Percentiles rank a stretch among this genome's conserved stretches.
These are phyloP conservation scores for Micractinium conductrix DNA, from an alignment of 139 green algal genomes.

Conservation along the genomic window DNA sequence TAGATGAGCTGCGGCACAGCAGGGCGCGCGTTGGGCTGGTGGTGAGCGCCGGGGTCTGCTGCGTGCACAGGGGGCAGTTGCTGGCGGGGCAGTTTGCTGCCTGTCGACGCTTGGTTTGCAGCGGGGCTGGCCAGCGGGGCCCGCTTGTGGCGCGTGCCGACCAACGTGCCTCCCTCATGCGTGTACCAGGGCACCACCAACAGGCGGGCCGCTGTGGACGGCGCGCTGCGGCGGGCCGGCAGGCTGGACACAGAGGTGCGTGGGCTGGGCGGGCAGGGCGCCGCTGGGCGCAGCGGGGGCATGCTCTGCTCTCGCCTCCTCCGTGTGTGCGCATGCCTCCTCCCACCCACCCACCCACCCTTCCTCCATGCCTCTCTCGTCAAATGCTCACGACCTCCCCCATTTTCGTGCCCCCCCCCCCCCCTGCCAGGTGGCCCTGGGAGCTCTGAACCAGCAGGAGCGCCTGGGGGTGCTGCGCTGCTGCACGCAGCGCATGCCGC, in stretches of 20 bases:
- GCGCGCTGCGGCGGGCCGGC: conserved; percentile 85
- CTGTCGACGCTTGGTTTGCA: no score
- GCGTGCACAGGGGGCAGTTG: no score
- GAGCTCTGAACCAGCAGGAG: conserved; percentile 79
- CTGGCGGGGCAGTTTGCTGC: no score
- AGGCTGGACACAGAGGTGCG: conserved; percentile 55
- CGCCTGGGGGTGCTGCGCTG: conserved; percentile 85
- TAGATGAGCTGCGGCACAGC: conserved; percentile 39
- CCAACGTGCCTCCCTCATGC: no score
- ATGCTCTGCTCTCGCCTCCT: no score
- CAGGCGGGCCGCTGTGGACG: conserved; percentile 91
- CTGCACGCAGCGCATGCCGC: conserved; percentile 63
- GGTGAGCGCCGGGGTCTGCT: no score
- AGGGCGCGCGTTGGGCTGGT: conserved; percentile 47
- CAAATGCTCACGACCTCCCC: background rate
- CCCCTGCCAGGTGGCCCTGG: conserved; percentile 90
- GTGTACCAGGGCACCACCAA: conserved; percentile 95
- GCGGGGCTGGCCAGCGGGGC: no score
- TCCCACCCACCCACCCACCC: background rate
- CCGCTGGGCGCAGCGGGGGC: background rate
- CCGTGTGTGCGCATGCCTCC: background rate
- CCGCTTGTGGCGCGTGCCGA: no score
- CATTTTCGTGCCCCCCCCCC: background rate
- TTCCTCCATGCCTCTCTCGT: background rate
- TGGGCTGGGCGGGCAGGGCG: background rate